Conservation (phyloP, 495 filamentous ascomycete species). For the Talaromyces borbonicus region DNA sequence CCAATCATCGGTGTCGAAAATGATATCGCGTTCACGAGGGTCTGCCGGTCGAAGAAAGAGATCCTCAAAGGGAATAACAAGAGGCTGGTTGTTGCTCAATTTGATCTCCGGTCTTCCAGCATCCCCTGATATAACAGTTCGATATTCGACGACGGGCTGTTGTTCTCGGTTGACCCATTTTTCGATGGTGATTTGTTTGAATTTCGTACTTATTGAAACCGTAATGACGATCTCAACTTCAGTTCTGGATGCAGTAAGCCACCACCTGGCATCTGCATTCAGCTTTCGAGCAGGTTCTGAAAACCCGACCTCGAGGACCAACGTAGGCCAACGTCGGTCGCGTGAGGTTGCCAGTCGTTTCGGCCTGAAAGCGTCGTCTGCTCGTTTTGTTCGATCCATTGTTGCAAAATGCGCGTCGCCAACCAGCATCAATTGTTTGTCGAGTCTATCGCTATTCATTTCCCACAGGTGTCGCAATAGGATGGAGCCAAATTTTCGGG, state of each 20-base stretch:
- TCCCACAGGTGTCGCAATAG: background rate
- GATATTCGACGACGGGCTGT: no score
- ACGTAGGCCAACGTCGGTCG: background rate
- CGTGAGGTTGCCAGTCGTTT: no score
- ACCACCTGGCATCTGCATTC: background rate
- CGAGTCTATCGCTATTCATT: background rate
- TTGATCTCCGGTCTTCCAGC: no score
- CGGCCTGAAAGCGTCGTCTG: background rate
- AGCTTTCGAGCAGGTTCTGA: background rate
- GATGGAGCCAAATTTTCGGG: background rate
- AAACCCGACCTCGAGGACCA: background rate
- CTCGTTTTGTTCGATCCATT: background rate
- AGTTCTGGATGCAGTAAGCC: background rate
- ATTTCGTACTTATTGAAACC: no score
- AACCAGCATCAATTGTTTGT: background rate
- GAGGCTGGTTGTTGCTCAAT: background rate
- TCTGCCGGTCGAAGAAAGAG: background rate
- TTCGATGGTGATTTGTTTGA: no score
- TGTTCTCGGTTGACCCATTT: no score
- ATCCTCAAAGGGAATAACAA: background rate
- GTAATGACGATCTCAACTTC: background rate
- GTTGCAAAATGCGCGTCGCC: background rate
- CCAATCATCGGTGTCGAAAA: background rate
- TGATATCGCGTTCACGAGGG: background rate
- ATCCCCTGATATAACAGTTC: no score